These are phyloP conservation scores for Trichoderma guizhouense DNA, from an alignment of 2,329 filamentous ascomycete species.

Conservation along the genomic window DNA sequence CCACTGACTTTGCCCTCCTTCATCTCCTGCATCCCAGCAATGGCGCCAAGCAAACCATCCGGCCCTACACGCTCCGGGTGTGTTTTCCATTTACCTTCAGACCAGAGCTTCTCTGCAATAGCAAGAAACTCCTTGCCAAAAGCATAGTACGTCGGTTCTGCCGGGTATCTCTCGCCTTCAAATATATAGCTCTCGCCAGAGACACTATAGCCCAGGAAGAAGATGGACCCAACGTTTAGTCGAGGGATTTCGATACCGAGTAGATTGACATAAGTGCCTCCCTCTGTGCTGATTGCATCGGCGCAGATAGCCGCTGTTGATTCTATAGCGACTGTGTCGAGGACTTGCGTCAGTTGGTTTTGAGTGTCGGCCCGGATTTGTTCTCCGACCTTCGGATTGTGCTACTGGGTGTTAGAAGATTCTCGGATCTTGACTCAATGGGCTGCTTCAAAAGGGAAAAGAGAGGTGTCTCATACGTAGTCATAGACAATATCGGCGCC, in stretches of 20 bases:
- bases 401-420: neutral
- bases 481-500: neutral
- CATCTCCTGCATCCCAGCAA: neutral
- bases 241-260: neutral
- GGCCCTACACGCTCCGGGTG: neutral
- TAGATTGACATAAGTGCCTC: neutral
- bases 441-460: rapidly evolving
- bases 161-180: neutral
- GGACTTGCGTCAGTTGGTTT: neutral
- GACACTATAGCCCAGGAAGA: neutral
- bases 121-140: neutral
- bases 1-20: neutral
- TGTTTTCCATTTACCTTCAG: neutral
- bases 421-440: rapidly evolving
- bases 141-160: neutral
- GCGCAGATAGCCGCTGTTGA: neutral
- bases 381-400: neutral
- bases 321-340: neutral
- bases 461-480: neutral
- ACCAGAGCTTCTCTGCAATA: neutral
- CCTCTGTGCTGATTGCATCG: neutral
- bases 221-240: neutral
- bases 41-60: neutral
- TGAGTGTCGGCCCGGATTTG: neutral
- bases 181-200: neutral